Conservation (phyloP, 257 asterid species). For the Nemophila menziesii region DNA sequence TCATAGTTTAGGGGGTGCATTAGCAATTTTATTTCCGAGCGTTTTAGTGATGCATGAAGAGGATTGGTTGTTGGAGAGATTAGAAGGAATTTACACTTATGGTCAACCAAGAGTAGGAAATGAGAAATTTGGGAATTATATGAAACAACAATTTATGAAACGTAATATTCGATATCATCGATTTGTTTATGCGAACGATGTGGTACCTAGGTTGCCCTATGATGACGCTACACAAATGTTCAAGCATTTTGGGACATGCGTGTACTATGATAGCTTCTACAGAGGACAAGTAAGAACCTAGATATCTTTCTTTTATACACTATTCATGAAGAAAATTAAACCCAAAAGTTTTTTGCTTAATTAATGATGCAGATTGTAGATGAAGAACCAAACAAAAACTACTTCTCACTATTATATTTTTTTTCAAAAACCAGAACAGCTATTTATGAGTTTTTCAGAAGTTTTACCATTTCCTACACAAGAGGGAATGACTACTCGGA, state of each 20-base stretch:
- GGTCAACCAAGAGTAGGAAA: conserved; percentile 75
- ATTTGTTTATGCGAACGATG: conserved; percentile 44
- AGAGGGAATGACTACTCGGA: conserved; percentile 46
- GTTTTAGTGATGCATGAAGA: conserved; percentile 36
- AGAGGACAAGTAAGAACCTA: conserved; percentile 28
- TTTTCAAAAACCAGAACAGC: conserved; percentile 26
- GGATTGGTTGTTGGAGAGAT: conserved; percentile 23
- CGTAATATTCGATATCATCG: conserved; percentile 29
- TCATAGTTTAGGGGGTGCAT: conserved; percentile 68
- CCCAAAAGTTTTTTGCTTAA: background rate
- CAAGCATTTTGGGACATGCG: conserved; percentile 57
- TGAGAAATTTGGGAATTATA: conserved; percentile 28
- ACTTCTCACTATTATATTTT: conserved; percentile 14
- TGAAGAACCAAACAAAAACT: conserved; percentile 34
- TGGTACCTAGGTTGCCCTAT: conserved; percentile 49
- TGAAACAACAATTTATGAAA: conserved; percentile 20
- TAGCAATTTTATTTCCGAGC: conserved; percentile 41
- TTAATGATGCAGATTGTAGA: conserved; percentile 20
- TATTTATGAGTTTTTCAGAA: conserved; percentile 45
- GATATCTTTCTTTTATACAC: no score
- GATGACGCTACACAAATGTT: conserved; percentile 27
- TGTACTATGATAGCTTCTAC: conserved; percentile 32
- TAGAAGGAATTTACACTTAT: conserved; percentile 45
- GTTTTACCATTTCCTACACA: conserved; percentile 34
- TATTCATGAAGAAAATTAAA: no score